phyloP scores from a whole-genome alignment of 768 basidiomycete genomes.

The Agaricus sinodeliciosus region DNA sequence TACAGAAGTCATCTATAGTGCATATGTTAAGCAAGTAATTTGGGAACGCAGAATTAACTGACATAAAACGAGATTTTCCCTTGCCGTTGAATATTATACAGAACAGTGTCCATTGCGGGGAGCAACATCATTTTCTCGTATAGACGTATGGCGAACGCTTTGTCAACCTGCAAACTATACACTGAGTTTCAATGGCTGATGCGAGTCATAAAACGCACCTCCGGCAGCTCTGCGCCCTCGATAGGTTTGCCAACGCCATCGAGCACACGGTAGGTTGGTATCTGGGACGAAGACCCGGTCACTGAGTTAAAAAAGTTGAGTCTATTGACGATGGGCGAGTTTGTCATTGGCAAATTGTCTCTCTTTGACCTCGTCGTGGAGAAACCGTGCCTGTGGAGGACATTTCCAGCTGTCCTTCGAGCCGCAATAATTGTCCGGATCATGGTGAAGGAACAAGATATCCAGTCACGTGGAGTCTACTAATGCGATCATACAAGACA shows the following conservation, averaged over 20 bases:
- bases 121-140: constrained; percentile 77
- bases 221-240: constrained; percentile 68
- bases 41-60: constrained; percentile 20
- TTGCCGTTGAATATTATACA: constrained; percentile 91
- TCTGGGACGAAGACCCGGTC: constrained; percentile 48
- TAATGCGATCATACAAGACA: constrained; percentile 12
- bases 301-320: constrained; percentile 81
- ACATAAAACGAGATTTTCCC: constrained; percentile 92
- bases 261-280: constrained; percentile 83
- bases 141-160: constrained; percentile 59
- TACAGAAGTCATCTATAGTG: constrained; percentile 71
- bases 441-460: constrained; percentile 23
- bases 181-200: not conserved
- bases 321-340: constrained; percentile 60
- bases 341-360: constrained; percentile 31
- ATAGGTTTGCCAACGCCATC: constrained; percentile 74
- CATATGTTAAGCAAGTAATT: not conserved
- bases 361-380: constrained; percentile 11
- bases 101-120: constrained; percentile 79
- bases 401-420: constrained; percentile 1
- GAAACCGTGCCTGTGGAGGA: constrained; percentile 5
- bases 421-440: constrained; percentile 23
- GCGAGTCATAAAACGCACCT: constrained; percentile 39
- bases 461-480: constrained; percentile 18
- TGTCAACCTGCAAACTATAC: constrained; percentile 46